Evolutionary conservation across 1,139 yeast genomes (phyloP).

Genomic region (Yamadazyma sp.): DNA sequence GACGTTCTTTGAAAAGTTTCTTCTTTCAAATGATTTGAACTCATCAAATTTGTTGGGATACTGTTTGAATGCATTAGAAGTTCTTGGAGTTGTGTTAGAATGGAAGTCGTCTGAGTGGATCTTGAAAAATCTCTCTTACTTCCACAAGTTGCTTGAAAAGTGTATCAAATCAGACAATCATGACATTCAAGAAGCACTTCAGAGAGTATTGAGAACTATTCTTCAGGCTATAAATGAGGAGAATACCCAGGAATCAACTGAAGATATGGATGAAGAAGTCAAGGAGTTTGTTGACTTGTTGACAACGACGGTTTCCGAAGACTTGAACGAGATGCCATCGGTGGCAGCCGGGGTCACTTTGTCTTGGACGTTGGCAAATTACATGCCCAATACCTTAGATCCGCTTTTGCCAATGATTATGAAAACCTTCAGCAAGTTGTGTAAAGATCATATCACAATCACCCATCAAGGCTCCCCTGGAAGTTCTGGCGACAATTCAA

Average conservation of each 20-base stretch:
- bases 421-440: constrained; percentile 84
- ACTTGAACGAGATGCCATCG: constrained; percentile 76
- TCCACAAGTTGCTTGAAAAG: constrained; percentile 76
- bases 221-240: constrained; percentile 58
- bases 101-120: constrained; percentile 81
- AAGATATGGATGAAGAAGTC: constrained; percentile 58
- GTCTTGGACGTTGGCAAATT: constrained; percentile 78
- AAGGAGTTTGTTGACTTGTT: constrained; percentile 63
- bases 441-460: constrained; percentile 83
- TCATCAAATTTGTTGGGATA: constrained; percentile 64
- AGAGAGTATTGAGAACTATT: constrained; percentile 67
- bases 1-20: constrained; percentile 81
- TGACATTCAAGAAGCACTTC: constrained; percentile 79
- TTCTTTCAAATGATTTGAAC: constrained; percentile 74
- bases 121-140: constrained; percentile 60
- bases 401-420: constrained; percentile 72
- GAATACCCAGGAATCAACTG: constrained; percentile 41
- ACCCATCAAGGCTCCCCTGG: constrained; percentile 52
- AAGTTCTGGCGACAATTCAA: constrained; percentile 30
- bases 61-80: constrained; percentile 89
- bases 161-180: constrained; percentile 81
- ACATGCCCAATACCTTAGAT: constrained; percentile 72
- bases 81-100: constrained; percentile 78
- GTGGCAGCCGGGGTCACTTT: constrained; percentile 89
- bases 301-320: constrained; percentile 75